Conservation (phyloP, 2,329 filamentous ascomycete genomes). For the Zymoseptoria crescenta region DNA sequence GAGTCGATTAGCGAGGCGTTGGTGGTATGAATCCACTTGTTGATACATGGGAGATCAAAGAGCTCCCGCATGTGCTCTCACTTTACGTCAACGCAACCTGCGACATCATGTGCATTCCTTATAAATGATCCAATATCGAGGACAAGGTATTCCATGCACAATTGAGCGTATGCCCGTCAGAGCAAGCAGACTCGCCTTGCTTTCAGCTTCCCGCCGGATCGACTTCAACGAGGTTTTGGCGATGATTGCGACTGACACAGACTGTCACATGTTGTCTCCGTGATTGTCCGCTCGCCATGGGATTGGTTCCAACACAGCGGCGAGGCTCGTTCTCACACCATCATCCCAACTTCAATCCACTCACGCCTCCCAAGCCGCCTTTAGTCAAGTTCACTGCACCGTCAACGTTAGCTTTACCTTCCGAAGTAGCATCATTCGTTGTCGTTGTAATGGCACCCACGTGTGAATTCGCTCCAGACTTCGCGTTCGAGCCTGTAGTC, state of each 20-base stretch:
- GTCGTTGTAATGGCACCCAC: constrained; percentile 16
- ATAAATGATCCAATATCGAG: no score
- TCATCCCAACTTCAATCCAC: constrained; percentile 10
- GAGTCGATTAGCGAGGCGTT: constrained; percentile 8
- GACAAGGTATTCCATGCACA: no score
- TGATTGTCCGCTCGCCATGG: no score
- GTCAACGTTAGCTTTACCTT: constrained; percentile 10
- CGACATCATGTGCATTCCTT: no score
- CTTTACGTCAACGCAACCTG: no score
- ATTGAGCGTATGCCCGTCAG: no score
- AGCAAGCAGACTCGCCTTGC: no score
- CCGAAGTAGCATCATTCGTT: constrained; percentile 14
- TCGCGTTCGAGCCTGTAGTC: constrained; percentile 3
- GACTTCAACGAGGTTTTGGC: no score
- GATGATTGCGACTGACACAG: no score
- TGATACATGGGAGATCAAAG: background rate
- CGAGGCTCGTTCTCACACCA: background rate
- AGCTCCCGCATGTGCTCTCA: background rate
- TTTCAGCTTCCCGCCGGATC: no score
- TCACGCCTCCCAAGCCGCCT: constrained; percentile 21
- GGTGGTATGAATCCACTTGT: background rate
- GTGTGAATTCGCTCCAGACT: constrained; percentile 9
- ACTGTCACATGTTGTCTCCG: no score
- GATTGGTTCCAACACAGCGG: background rate
- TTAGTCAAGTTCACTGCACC: constrained; percentile 19